Percentiles rank a stretch among this genome's conserved stretches.
phyloP scores from a whole-genome alignment of 306 rosid genomes.

The Astragalus membranaceus region DNA sequence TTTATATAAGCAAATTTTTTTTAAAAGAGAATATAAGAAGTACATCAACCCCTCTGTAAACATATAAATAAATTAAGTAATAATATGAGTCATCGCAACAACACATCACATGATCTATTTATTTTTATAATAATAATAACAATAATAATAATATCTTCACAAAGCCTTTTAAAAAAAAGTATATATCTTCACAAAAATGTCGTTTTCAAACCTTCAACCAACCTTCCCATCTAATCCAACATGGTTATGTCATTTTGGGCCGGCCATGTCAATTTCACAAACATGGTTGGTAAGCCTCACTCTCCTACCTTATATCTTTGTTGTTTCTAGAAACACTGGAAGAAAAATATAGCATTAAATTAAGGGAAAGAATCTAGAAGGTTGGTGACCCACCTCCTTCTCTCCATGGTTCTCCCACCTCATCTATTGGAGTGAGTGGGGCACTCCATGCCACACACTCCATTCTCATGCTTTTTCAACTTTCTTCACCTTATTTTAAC shows the following conservation, averaged over 20 bases:
- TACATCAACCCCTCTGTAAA: too few species aligned
- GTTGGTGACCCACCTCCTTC: slow-evolving; percentile 31
- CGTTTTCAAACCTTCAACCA: slow-evolving; percentile 24
- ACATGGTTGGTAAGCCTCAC: slow-evolving; percentile 36
- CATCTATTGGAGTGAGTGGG: slow-evolving; percentile 18
- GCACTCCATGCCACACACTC: background rate
- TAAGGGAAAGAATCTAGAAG: slow-evolving; percentile 6
- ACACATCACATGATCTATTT: background rate
- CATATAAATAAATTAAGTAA: background rate
- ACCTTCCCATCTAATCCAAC: background rate
- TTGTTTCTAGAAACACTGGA: slow-evolving; percentile 27
- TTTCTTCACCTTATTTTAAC: background rate
- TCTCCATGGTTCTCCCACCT: slow-evolving; percentile 14
- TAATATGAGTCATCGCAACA: slow-evolving; percentile 7
- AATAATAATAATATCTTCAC: background rate
- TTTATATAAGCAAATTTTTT: too few species aligned
- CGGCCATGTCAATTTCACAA: slow-evolving; percentile 16
- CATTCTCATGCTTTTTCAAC: slow-evolving; percentile 14
- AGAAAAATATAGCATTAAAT: background rate
- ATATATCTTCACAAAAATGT: background rate
- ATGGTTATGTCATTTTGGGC: slow-evolving; percentile 19
- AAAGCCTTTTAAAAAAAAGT: too few species aligned
- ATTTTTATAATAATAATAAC: background rate
- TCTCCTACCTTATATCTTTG: slow-evolving; percentile 16
- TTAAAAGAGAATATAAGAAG: too few species aligned